These are phyloP conservation scores for Alternaria sp. DNA, from an alignment of 2,329 filamentous ascomycete genomes.

Conservation along the genomic window DNA sequence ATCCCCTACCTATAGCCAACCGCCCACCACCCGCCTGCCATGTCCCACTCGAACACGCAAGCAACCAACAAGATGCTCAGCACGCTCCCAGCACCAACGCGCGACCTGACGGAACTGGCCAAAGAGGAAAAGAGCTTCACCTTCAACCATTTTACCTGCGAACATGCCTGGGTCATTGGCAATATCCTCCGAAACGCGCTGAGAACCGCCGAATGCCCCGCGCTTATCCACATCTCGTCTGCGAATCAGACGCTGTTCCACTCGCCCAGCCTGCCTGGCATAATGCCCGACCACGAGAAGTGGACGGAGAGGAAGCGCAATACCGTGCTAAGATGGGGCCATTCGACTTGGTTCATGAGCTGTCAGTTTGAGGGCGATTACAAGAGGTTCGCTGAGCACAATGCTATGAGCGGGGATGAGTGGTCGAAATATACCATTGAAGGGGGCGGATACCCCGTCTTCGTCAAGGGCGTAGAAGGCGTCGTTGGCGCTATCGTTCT, in stretches of 20 bases:
- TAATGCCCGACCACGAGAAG: conserved; percentile 72
- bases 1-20: conserved; percentile 8
- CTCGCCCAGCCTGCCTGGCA: conserved; percentile 68
- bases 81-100: conserved; percentile 41
- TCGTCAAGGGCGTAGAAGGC: conserved; percentile 75
- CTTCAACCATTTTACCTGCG: conserved; percentile 65
- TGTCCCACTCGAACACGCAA: conserved; percentile 1
- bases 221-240: conserved; percentile 70
- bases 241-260: conserved; percentile 73
- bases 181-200: conserved; percentile 69
- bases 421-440: conserved; percentile 74
- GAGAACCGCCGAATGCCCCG: conserved; percentile 59
- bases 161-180: conserved; percentile 70
- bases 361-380: conserved; percentile 74
- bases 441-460: conserved; percentile 76
- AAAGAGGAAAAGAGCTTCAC: conserved; percentile 52
- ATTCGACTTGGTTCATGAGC: conserved; percentile 73
- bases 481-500: conserved; percentile 77
- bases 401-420: conserved; percentile 61
- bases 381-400: conserved; percentile 68
- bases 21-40: neutral
- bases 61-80: conserved; percentile 21
- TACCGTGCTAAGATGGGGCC: conserved; percentile 73
- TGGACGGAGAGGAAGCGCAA: conserved; percentile 71
- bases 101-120: conserved; percentile 49